Base-by-base conservation (phyloP, 2,329 filamentous ascomycete genomes). In the Epicoccum sorghinum region DNA sequence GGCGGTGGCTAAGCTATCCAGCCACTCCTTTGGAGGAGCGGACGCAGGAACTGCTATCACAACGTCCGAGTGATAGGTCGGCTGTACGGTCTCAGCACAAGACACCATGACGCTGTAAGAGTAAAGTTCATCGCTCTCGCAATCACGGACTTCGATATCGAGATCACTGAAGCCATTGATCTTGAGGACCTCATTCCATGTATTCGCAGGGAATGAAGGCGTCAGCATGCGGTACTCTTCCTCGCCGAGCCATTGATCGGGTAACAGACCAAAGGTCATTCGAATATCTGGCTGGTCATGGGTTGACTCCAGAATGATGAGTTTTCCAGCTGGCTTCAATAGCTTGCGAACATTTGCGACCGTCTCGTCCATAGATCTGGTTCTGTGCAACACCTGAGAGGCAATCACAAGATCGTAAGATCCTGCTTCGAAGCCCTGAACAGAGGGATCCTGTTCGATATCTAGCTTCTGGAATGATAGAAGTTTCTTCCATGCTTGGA, bases 301-400 rank as follows among this genome's bases (percentile, higher is more conserved):
- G 2, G 60, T 65, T 46, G 52, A 42, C 53, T 84, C 81, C 4
- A 77, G 52, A 0, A 82, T 40, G 1, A 83, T 33, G 0, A 84
- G 64, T 33, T 77, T 75, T 0, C 81, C 82, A 1, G 76, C 79
- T 0, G 80, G 77, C 22, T 63, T 61, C 0, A 73, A 56, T 8
- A 73, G 48, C 29, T 62, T 67, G 12, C 62, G 55, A 4, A 51
- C 50, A 48, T 72, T 65, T 18, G 24, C 35, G 27, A 74, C 49
- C 0, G 69, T 61, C 12, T 55, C 44, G 1, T 43, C 29, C 35
- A 71, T 57, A 24, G 59, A 55, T n/a, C 49, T 55, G 2, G 66
- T 67, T 13, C 61, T 65, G 41, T 69, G 66, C 8, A 71, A 50
- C 1, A 80, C 29, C 70, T 62, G 7, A 75, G 51, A 18, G 77